Evolutionary conservation across 2,329 filamentous ascomycete genomes (phyloP).

Genomic region (Pseudopithomyces chartarum): DNA sequence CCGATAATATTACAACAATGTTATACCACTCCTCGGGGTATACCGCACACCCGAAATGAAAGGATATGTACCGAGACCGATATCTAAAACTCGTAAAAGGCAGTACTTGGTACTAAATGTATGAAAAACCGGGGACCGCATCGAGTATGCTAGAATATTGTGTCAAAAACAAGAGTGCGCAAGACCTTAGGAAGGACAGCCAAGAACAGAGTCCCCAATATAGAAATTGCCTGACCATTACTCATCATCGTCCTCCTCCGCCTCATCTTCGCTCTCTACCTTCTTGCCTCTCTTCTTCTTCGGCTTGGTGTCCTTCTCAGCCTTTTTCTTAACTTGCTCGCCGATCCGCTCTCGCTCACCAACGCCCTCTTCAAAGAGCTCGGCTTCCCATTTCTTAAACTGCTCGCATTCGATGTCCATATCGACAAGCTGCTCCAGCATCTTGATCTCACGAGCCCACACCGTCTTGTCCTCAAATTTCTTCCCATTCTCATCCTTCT

Average conservation of each 20-base stretch:
- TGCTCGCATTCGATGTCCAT: slow-evolving; percentile 78
- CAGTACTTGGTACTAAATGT: no score
- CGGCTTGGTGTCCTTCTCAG: slow-evolving; percentile 44
- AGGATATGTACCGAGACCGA: neutral
- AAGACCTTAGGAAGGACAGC: neutral
- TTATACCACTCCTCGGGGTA: neutral
- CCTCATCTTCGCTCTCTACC: slow-evolving; percentile 25
- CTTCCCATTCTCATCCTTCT: slow-evolving; percentile 65
- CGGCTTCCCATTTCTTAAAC: slow-evolving; percentile 68
- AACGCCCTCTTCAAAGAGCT: slow-evolving; percentile 70
- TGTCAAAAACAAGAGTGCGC: neutral
- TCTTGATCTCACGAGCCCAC: slow-evolving; percentile 94
- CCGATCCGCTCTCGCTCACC: slow-evolving; percentile 75
- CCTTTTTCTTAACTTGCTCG: slow-evolving; percentile 73
- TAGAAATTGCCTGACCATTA: neutral
- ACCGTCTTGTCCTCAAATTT: slow-evolving; percentile 77
- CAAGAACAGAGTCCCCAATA: neutral
- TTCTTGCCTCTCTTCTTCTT: slow-evolving; percentile 46
- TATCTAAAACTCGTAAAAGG: no score
- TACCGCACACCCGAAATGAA: neutral
- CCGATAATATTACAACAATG: neutral
- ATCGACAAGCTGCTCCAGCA: slow-evolving; percentile 85
- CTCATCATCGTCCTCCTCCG: slow-evolving; percentile 17
- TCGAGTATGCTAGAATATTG: no score
- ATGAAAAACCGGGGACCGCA: no score